Percentiles rank a stretch among this genome's conserved stretches.
Evolutionary conservation across 164 flowering plant genomes (phyloP).

Genomic region (Stephania cephalantha): DNA sequence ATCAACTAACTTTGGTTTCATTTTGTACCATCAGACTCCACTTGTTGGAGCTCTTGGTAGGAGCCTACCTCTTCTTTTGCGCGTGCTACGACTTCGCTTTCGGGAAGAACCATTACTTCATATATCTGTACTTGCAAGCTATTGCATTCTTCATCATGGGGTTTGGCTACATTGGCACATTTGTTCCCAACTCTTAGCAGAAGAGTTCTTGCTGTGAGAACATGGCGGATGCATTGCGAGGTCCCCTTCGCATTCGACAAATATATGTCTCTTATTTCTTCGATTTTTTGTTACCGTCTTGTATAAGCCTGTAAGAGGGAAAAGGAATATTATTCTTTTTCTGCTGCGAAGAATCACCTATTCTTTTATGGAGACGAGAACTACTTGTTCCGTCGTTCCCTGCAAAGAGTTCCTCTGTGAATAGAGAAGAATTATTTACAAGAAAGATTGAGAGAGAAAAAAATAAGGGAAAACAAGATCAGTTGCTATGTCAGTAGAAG

Average conservation of each 20-base stretch:
- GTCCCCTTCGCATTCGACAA: constrained; percentile 10
- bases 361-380: constrained; percentile 18
- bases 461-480: neutral
- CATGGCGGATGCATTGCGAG: neutral
- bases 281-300: constrained; percentile 8
- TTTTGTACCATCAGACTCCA: constrained; percentile 37
- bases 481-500: constrained; percentile 5
- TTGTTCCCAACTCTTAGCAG: constrained; percentile 40
- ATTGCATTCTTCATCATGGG: constrained; percentile 59
- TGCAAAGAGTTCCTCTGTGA: constrained; percentile 13
- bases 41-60: constrained; percentile 60
- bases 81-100: constrained; percentile 69
- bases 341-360: constrained; percentile 14
- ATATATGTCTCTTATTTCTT: constrained; percentile 7
- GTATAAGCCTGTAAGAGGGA: constrained; percentile 12
- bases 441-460: neutral
- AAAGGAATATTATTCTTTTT: neutral
- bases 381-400: neutral
- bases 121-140: constrained; percentile 74
- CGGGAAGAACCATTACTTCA: constrained; percentile 71
- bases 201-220: neutral
- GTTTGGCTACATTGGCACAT: constrained; percentile 76
- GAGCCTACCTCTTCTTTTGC: constrained; percentile 58
- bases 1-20: neutral
- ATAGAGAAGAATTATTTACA: constrained; percentile 10